Conservation (phyloP, 495 filamentous ascomycete species). For the Penicillium cataractarum region DNA sequence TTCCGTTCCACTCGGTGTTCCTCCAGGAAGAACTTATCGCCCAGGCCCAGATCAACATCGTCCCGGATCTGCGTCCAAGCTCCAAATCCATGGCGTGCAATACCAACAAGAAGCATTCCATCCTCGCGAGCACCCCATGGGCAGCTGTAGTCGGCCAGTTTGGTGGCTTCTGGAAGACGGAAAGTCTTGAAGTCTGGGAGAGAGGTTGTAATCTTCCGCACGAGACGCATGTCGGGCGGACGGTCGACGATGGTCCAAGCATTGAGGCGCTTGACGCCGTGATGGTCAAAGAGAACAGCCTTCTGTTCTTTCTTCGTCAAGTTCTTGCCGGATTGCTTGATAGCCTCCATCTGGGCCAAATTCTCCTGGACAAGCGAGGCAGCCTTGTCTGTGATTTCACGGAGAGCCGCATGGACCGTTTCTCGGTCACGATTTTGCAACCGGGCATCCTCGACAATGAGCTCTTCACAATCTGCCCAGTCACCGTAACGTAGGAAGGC, state of each 20-base stretch:
- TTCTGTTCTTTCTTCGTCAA: slow-evolving; percentile 96
- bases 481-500: slow-evolving; percentile 88
- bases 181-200: slow-evolving; percentile 72
- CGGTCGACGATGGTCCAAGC: slow-evolving; percentile 92
- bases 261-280: slow-evolving; percentile 89
- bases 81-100: slow-evolving; percentile 89
- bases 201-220: slow-evolving; percentile 69
- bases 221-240: slow-evolving; percentile 80
- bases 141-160: slow-evolving; percentile 82
- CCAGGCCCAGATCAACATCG: slow-evolving; percentile 81
- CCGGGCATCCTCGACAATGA: slow-evolving; percentile 82
- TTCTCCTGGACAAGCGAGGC: slow-evolving; percentile 71
- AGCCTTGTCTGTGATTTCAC: slow-evolving; percentile 75
- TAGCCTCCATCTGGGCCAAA: slow-evolving; percentile 55
- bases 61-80: slow-evolving; percentile 93
- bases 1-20: slow-evolving; percentile 98
- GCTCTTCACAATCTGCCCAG: slow-evolving; percentile 81
- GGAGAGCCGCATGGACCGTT: slow-evolving; percentile 68
- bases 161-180: slow-evolving; percentile 87
- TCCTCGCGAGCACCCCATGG: slow-evolving; percentile 92
- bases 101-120: slow-evolving; percentile 94
- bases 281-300: slow-evolving; percentile 90
- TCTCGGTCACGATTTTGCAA: slow-evolving; percentile 78
- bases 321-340: slow-evolving; percentile 71
- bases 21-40: slow-evolving; percentile 94